Evolutionary conservation across 805 yeast genomes (phyloP).

Genomic region (Lachancea meyersii): DNA sequence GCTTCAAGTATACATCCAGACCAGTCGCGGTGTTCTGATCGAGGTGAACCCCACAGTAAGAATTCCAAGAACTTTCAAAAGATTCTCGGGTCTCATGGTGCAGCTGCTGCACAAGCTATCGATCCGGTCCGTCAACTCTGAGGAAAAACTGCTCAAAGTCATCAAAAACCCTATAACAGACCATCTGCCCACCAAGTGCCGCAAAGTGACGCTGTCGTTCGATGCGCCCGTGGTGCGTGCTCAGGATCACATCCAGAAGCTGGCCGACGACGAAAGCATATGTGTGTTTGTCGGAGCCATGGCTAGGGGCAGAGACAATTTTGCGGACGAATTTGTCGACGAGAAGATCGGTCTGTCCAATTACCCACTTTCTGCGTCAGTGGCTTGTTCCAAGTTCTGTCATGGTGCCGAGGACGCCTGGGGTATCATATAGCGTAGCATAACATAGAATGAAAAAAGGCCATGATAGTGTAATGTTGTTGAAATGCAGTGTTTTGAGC

Average conservation of each 20-base stretch:
- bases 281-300: conserved; percentile 99
- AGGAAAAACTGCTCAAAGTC: conserved; percentile 87
- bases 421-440: conserved; percentile 48
- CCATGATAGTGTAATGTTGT: not conserved
- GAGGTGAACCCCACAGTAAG: conserved; percentile 96
- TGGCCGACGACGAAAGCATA: conserved; percentile 85
- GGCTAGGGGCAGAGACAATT: conserved; percentile 97
- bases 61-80: conserved; percentile 95
- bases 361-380: conserved; percentile 93
- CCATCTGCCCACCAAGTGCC: conserved; percentile 93
- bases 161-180: conserved; percentile 96
- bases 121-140: conserved; percentile 90
- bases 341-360: conserved; percentile 94
- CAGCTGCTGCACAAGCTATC: conserved; percentile 88
- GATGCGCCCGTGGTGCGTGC: conserved; percentile 86
- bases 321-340: conserved; percentile 95
- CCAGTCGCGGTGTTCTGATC: conserved; percentile 88
- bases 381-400: conserved; percentile 96
- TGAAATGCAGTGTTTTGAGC: not conserved
- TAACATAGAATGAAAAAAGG: not conserved
- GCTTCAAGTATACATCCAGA: conserved; percentile 92
- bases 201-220: conserved; percentile 84
- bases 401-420: conserved; percentile 99
- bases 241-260: conserved; percentile 73
- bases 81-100: conserved; percentile 97